Evolutionary conservation across 2,329 filamentous ascomycete genomes (phyloP).

Genomic region (Orbilia brochopaga): DNA sequence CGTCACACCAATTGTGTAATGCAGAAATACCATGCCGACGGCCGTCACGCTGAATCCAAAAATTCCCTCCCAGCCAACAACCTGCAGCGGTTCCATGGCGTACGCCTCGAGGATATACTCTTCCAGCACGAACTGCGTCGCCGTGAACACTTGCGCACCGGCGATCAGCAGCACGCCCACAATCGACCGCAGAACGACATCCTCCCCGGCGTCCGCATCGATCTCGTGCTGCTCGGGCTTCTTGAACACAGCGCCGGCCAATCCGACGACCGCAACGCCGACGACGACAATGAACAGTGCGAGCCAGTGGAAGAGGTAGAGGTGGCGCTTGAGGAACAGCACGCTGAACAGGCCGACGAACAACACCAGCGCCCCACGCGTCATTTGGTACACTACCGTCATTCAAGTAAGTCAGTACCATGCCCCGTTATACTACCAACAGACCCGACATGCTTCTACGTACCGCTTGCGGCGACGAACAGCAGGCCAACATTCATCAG

Average conservation of each 20-base stretch:
- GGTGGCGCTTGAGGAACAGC: constrained; percentile 78
- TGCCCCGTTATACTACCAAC: not conserved
- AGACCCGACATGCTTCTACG: constrained; percentile 16
- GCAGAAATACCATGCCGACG: constrained; percentile 77
- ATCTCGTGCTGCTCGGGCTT: constrained; percentile 63
- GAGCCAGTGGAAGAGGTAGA: constrained; percentile 90
- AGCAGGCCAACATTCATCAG: constrained; percentile 95
- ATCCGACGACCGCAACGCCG: constrained; percentile 86
- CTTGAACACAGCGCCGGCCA: constrained; percentile 82
- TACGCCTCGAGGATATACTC: constrained; percentile 87
- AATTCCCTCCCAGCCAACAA: constrained; percentile 94
- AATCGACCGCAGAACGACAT: constrained; percentile 69
- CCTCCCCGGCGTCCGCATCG: constrained; percentile 55
- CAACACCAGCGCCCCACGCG: constrained; percentile 86
- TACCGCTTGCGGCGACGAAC: constrained; percentile 84
- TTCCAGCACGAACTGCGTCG: constrained; percentile 92
- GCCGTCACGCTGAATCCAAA: constrained; percentile 86
- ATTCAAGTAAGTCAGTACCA: not conserved
- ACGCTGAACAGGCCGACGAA: constrained; percentile 97
- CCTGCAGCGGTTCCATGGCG: constrained; percentile 80
- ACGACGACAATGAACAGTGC: constrained; percentile 83
- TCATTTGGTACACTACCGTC: constrained; percentile 87
- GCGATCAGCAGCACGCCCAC: constrained; percentile 90
- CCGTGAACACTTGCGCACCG: constrained; percentile 93
- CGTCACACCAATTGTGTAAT: constrained; percentile 77